phyloP scores from a whole-genome alignment of 768 basidiomycete genomes.

The Tephrocybe sp. region DNA sequence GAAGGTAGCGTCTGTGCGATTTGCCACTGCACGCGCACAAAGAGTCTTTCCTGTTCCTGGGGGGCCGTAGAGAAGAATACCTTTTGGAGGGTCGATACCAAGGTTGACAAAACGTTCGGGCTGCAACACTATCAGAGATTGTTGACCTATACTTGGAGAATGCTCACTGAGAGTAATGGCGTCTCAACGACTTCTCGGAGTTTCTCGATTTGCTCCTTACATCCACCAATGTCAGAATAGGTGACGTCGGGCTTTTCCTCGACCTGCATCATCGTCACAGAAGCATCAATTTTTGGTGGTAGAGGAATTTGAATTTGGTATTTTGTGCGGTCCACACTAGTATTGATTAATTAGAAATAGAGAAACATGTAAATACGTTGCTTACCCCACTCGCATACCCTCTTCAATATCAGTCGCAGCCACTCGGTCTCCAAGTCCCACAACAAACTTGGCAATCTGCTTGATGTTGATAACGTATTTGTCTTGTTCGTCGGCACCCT shows the following conservation, averaged over 20 bases:
- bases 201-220: slow-evolving; percentile 99
- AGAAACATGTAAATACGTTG: slow-evolving; percentile 9
- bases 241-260: slow-evolving; percentile 99
- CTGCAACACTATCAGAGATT: slow-evolving; percentile 38
- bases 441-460: slow-evolving; percentile 99
- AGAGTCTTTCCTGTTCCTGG: slow-evolving; percentile 99
- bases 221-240: slow-evolving; percentile 96
- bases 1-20: slow-evolving; percentile 97
- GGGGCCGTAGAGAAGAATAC: slow-evolving; percentile 93
- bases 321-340: slow-evolving; percentile 90
- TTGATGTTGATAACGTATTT: slow-evolving; percentile 99
- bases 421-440: slow-evolving; percentile 93
- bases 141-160: background rate
- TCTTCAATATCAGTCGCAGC: slow-evolving; percentile 99
- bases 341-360: slow-evolving; percentile 7
- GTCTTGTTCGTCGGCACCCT: slow-evolving; percentile 98
- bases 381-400: slow-evolving; percentile 99
- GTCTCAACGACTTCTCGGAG: slow-evolving; percentile 97
- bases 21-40: slow-evolving; percentile 97
- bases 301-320: slow-evolving; percentile 99
- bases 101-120: slow-evolving; percentile 99
- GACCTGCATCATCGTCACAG: slow-evolving; percentile 99
- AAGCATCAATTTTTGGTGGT: slow-evolving; percentile 98
- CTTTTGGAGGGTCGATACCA: slow-evolving; percentile 98
- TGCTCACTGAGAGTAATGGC: slow-evolving; percentile 84